Evolutionary conservation across 2,329 filamentous ascomycete genomes (phyloP).

Genomic region (Nemania sp.): DNA sequence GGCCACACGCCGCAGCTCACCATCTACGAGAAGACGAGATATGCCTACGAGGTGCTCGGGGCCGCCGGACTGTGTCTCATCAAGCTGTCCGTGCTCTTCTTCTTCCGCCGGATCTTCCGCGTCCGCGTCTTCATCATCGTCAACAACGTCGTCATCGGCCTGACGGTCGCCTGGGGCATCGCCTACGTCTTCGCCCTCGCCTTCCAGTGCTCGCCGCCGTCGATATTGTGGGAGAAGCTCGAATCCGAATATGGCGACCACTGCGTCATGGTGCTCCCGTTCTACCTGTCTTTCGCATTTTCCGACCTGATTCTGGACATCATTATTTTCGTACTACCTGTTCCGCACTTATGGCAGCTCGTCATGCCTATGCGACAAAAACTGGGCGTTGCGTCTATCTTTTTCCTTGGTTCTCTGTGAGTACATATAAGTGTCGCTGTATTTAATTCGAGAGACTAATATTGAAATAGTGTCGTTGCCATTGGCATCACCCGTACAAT

Average conservation of each 20-base stretch:
- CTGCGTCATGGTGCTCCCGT: conserved; percentile 20
- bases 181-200: conserved; percentile 24
- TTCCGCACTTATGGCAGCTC: conserved; percentile 24
- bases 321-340: conserved; percentile 26
- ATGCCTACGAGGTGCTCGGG: conserved; percentile 25
- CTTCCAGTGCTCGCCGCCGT: conserved; percentile 26
- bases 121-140: conserved; percentile 21
- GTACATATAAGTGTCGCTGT: background rate
- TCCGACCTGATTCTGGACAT: conserved; percentile 27
- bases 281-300: conserved; percentile 25
- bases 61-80: conserved; percentile 17
- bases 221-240: conserved; percentile 24
- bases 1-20: conserved; percentile 25
- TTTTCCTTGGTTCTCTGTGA: conserved; percentile 29
- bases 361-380: conserved; percentile 24
- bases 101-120: conserved; percentile 29
- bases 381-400: conserved; percentile 25
- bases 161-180: conserved; percentile 22
- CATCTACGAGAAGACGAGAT: conserved; percentile 29
- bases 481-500: conserved; percentile 27
- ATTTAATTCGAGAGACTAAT: background rate
- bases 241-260: conserved; percentile 21
- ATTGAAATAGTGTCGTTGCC: conserved; percentile 14
- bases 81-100: conserved; percentile 29
- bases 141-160: conserved; percentile 31